phyloP scores from a whole-genome alignment of 768 basidiomycete species.

The Hortiboletus campestris region DNA sequence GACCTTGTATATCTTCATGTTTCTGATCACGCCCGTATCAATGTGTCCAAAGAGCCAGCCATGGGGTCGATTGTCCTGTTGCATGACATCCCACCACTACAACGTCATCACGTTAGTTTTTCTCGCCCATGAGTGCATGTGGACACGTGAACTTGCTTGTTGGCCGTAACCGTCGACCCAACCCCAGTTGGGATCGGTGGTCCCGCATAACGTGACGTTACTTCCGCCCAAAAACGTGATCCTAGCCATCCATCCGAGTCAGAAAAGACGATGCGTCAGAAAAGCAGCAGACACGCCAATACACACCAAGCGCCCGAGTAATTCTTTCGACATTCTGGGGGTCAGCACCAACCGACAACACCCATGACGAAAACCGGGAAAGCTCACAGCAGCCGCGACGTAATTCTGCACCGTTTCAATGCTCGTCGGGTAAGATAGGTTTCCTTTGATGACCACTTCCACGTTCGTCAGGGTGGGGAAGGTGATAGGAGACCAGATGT shows the following conservation, averaged over 20 bases:
- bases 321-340: slow-evolving; percentile 23
- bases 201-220: slow-evolving; percentile 59
- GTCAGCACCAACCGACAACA: neutral
- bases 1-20: slow-evolving; percentile 59
- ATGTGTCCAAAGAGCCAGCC: slow-evolving; percentile 55
- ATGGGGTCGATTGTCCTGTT: slow-evolving; percentile 54
- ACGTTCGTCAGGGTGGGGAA: slow-evolving; percentile 57
- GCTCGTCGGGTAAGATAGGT: slow-evolving; percentile 53
- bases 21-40: slow-evolving; percentile 49
- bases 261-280: neutral
- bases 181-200: slow-evolving; percentile 53
- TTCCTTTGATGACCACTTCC: slow-evolving; percentile 55
- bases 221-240: slow-evolving; percentile 52
- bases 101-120: neutral
- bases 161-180: slow-evolving; percentile 65
- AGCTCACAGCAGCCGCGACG: slow-evolving; percentile 44
- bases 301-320: slow-evolving; percentile 35
- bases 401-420: slow-evolving; percentile 49
- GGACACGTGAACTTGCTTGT: slow-evolving; percentile 31
- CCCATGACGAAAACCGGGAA: neutral
- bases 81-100: slow-evolving; percentile 58
- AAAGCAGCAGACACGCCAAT: neutral
- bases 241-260: slow-evolving; percentile 33
- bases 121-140: neutral
- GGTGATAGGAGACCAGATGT: slow-evolving; percentile 57